These are phyloP conservation scores for Diaporthe sp. DNA, from an alignment of 2,329 filamentous ascomycete genomes.

Conservation along the genomic window DNA sequence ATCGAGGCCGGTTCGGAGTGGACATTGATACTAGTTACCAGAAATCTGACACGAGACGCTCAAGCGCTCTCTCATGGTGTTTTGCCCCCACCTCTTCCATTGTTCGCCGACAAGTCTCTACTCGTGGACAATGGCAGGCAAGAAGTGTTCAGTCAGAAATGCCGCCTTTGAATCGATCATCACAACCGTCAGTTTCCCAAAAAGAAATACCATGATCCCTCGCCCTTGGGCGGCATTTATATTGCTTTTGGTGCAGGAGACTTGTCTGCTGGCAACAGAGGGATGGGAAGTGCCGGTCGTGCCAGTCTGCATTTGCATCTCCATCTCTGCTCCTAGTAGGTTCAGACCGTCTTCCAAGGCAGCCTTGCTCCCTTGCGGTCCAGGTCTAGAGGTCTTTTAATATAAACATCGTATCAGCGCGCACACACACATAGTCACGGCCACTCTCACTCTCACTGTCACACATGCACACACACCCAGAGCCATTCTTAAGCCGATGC, in stretches of 20 bases:
- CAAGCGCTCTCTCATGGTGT: not conserved
- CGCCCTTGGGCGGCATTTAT: not conserved
- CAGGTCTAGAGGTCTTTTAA: not conserved
- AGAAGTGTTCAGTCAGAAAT: not conserved
- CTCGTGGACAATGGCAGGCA: not conserved
- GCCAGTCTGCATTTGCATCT: not conserved
- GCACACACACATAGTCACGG: not conserved
- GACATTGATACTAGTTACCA: not conserved
- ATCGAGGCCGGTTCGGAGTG: not conserved
- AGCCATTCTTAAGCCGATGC: not conserved
- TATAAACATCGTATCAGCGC: not conserved
- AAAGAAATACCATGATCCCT: not conserved
- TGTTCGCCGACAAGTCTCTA: slow-evolving; percentile 37
- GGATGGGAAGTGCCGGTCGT: not conserved
- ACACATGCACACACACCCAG: not conserved
- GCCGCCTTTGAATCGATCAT: not conserved
- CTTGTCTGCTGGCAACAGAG: not conserved
- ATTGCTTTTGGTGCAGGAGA: not conserved
- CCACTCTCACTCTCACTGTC: not conserved
- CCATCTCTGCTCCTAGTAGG: not conserved
- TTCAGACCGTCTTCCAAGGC: not conserved
- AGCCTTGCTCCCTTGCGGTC: not conserved
- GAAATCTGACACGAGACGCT: not conserved
- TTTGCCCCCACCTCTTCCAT: not conserved
- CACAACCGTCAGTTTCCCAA: not conserved